Conservation (phyloP, 2,329 filamentous ascomycete genomes). For the Emmonsiellopsis sp. region DNA sequence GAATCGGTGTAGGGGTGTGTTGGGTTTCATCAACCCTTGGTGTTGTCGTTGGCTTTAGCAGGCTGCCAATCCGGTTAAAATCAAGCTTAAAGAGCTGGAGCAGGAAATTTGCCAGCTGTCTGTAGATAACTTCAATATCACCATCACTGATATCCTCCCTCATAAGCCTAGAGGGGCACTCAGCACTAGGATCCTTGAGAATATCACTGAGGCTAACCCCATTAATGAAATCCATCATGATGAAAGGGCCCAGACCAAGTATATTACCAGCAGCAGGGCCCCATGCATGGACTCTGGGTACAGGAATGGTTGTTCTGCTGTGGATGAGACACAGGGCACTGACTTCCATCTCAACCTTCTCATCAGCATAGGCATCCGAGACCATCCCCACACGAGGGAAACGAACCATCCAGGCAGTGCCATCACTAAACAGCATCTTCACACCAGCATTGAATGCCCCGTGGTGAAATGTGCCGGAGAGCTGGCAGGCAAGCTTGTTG, state of each 20-base stretch:
- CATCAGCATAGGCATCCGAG: constrained; percentile 19
- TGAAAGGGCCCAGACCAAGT: constrained; percentile 21
- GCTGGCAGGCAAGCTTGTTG: constrained; percentile 22
- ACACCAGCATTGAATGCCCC: constrained; percentile 25
- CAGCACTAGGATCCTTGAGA: constrained; percentile 23
- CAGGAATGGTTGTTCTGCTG: constrained; percentile 18
- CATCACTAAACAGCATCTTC: constrained; percentile 25
- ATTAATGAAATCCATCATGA: constrained; percentile 23
- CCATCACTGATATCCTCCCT: constrained; percentile 19
- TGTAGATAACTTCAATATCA: constrained; percentile 21
- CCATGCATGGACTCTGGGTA: constrained; percentile 20
- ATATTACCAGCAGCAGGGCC: constrained; percentile 19
- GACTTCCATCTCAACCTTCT: constrained; percentile 25
- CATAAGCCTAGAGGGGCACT: constrained; percentile 36
- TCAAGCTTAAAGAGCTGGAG: constrained; percentile 23
- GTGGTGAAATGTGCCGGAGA: constrained; percentile 23
- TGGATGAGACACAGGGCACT: constrained; percentile 18
- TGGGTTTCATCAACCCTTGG: constrained; percentile 9
- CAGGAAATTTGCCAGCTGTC: constrained; percentile 19
- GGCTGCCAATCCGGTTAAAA: constrained; percentile 22
- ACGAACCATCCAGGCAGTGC: constrained; percentile 21
- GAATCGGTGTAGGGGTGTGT: constrained; percentile 10
- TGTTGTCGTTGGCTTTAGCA: constrained; percentile 15
- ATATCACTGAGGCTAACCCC: constrained; percentile 19
- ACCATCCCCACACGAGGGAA: constrained; percentile 23